phyloP scores from a whole-genome alignment of 805 yeast species.

The Hemisphaericaspora nanyangensis region DNA sequence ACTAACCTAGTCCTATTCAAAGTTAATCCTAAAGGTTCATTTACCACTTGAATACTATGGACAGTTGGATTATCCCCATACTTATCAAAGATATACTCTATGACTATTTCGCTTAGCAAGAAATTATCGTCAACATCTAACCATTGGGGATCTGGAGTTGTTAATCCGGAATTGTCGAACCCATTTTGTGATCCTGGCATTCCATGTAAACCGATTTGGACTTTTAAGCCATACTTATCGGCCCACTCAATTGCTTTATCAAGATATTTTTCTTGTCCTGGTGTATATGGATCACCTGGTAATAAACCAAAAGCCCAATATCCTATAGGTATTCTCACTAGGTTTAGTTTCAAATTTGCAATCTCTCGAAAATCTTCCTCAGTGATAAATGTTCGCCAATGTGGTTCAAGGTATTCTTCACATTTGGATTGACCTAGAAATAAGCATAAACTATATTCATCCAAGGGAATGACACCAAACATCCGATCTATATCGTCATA shows the following conservation, averaged over 20 bases:
- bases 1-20: constrained; percentile 18
- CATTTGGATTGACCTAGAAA: constrained; percentile 47
- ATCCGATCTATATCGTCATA: constrained; percentile 35
- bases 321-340: constrained; percentile 73
- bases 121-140: constrained; percentile 9
- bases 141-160: constrained; percentile 28
- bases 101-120: constrained; percentile 9
- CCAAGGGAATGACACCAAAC: constrained; percentile 44
- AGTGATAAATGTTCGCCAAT: constrained; percentile 58
- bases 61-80: constrained; percentile 13
- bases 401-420: constrained; percentile 37
- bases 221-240: constrained; percentile 51
- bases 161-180: constrained; percentile 74
- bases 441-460: constrained; percentile 55
- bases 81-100: constrained; percentile 14
- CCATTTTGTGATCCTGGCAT: constrained; percentile 88
- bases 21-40: constrained; percentile 26
- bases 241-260: constrained; percentile 72
- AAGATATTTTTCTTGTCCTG: constrained; percentile 64
- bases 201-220: constrained; percentile 78
- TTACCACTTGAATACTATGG: constrained; percentile 23
- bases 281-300: constrained; percentile 58
- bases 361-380: constrained; percentile 57
- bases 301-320: constrained; percentile 70
- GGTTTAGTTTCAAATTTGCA: constrained; percentile 51